phyloP scores from a whole-genome alignment of 495 filamentous ascomycete species.

The Achaetomiella virescens region DNA sequence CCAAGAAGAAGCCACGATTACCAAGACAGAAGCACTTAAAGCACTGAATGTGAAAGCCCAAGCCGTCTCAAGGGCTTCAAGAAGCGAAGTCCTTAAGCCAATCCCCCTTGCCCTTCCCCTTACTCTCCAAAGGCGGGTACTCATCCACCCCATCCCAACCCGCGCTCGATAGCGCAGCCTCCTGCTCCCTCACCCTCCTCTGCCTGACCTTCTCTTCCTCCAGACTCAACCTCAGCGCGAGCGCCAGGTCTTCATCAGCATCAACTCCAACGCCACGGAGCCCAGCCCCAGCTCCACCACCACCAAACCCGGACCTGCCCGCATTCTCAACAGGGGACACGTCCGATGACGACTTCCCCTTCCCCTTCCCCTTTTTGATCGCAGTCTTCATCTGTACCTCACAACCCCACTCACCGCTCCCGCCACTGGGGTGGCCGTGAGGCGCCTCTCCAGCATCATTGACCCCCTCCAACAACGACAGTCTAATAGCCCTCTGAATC shows the following conservation, averaged over 20 bases:
- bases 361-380: slow-evolving; percentile 22
- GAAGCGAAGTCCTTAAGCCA: too few species aligned
- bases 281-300: slow-evolving; percentile 10
- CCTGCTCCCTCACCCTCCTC: slow-evolving; percentile 7
- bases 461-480: slow-evolving; percentile 60
- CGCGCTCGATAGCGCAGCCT: slow-evolving; percentile 16
- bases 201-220: slow-evolving; percentile 60
- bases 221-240: slow-evolving; percentile 78
- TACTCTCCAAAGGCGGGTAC: slow-evolving; percentile 49
- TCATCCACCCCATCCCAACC: slow-evolving; percentile 40
- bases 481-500: slow-evolving; percentile 72
- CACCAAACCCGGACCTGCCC: slow-evolving; percentile 10
- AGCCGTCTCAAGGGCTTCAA: too few species aligned
- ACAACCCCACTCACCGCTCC: slow-evolving; percentile 39
- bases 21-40: too few species aligned
- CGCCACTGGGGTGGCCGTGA: neutral
- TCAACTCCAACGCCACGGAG: slow-evolving; percentile 9
- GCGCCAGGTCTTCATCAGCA: slow-evolving; percentile 68
- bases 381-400: slow-evolving; percentile 49
- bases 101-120: slow-evolving; percentile 37
- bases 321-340: slow-evolving; percentile 30
- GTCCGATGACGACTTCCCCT: slow-evolving; percentile 28
- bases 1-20: too few species aligned
- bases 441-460: slow-evolving; percentile 30
- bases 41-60: too few species aligned